Evolutionary conservation across 1,284 basidiomycete genomes (phyloP).

Genomic region (Ganoderma leucocontextum): DNA sequence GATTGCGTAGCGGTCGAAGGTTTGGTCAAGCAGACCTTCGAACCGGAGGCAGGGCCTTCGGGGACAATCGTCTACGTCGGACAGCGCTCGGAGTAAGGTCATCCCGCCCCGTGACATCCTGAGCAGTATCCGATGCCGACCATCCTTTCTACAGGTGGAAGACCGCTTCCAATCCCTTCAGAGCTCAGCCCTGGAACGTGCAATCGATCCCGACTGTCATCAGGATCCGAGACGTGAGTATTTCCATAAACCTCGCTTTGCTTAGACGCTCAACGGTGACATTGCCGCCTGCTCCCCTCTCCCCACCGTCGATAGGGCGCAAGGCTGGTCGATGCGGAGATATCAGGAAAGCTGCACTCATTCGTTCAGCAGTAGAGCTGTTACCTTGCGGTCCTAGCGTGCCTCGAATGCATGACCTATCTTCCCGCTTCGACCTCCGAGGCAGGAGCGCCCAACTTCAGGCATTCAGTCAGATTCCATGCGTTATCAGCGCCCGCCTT

Average conservation of each 20-base stretch:
- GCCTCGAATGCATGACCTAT: constrained; percentile 32
- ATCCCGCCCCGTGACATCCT: constrained; percentile 15
- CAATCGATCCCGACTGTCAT: constrained; percentile 78
- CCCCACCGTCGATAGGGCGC: constrained; percentile 45
- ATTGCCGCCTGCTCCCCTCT: constrained; percentile 8
- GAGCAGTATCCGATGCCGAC: constrained; percentile 14
- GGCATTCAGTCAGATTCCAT: constrained; percentile 21
- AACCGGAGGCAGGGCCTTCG: constrained; percentile 57
- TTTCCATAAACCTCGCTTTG: constrained; percentile 10
- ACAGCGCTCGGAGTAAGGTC: constrained; percentile 67
- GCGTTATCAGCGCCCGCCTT: constrained; percentile 25
- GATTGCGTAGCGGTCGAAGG: constrained; percentile 78
- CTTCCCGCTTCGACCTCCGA: constrained; percentile 23
- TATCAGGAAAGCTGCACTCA: constrained; percentile 28
- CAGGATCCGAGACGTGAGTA: constrained; percentile 69
- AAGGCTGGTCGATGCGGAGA: constrained; percentile 61
- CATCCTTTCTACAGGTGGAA: constrained; percentile 65
- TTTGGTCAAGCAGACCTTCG: constrained; percentile 66
- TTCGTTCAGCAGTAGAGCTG: constrained; percentile 28
- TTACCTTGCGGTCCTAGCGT: constrained; percentile 11
- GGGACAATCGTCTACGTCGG: constrained; percentile 82
- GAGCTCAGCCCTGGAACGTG: constrained; percentile 73
- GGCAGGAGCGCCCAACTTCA: constrained; percentile 18
- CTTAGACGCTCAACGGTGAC: constrained; percentile 23
- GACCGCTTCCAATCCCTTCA: constrained; percentile 64